A percentile compares a stretch with the other conserved stretches of the same genome.
These are phyloP conservation scores for Colletotrichum costaricense DNA, from an alignment of 2,329 filamentous ascomycete genomes.

Conservation along the genomic window DNA sequence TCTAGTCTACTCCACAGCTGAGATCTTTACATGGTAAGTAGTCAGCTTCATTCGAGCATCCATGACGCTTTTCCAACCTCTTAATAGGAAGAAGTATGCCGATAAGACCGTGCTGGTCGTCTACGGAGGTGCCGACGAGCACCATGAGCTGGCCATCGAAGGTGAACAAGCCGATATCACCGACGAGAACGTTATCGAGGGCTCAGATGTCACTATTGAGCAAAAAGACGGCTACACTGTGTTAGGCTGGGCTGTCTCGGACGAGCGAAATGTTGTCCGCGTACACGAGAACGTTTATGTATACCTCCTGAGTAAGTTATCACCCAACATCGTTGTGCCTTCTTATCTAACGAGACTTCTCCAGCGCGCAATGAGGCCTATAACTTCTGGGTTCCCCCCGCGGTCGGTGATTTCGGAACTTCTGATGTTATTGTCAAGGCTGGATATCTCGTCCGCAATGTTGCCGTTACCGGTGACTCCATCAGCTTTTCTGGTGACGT, in stretches of 20 bases:
- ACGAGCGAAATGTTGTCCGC: constrained; percentile 33
- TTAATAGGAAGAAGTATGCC: constrained; percentile 63
- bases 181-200: constrained; percentile 27
- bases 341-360: neutral
- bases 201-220: constrained; percentile 25
- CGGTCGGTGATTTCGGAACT: constrained; percentile 33
- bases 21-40: constrained; percentile 68
- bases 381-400: constrained; percentile 40
- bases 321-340: neutral
- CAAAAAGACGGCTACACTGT: constrained; percentile 30
- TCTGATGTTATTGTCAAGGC: constrained; percentile 40
- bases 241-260: constrained; percentile 33
- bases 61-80: neutral
- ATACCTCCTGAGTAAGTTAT: constrained; percentile 44
- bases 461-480: constrained; percentile 31
- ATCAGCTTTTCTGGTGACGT: constrained; percentile 40
- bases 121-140: constrained; percentile 69
- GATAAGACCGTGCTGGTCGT: constrained; percentile 68
- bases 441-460: constrained; percentile 39
- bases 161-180: constrained; percentile 7
- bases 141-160: constrained; percentile 66
- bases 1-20: constrained; percentile 74
- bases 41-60: fast-evolving
- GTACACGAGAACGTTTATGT: constrained; percentile 28
- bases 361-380: constrained; percentile 40